Percentiles rank a stretch among this genome's conserved stretches.
phyloP scores from a whole-genome alignment of 2,329 filamentous ascomycete species.

The Ophiostoma quercus region DNA sequence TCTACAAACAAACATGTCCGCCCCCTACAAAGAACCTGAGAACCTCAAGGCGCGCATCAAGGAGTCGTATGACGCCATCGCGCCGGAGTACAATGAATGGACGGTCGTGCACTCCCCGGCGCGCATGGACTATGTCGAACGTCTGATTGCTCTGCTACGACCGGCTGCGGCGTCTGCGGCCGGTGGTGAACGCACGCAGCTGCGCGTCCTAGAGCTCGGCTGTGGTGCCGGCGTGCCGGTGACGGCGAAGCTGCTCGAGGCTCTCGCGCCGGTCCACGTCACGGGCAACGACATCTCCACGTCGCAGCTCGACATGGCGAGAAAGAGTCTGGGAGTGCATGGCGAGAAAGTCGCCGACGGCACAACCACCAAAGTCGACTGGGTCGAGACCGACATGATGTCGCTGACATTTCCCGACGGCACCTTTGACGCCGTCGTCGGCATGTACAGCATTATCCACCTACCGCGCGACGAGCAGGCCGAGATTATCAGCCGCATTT shows the following conservation, averaged over 20 bases:
- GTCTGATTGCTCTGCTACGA: background rate
- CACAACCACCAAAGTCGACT: background rate
- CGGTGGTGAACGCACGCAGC: background rate
- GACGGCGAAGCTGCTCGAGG: background rate
- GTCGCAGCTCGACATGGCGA: background rate
- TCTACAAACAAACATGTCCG: background rate
- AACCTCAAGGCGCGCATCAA: slow-evolving; percentile 38
- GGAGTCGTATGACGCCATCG: slow-evolving; percentile 35
- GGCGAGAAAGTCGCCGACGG: background rate
- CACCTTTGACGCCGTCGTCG: background rate
- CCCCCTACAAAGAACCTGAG: slow-evolving; percentile 17
- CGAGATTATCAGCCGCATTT: background rate
- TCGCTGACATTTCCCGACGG: background rate
- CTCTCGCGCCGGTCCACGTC: background rate
- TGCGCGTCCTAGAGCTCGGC: background rate
- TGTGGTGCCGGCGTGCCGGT: background rate
- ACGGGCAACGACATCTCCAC: background rate
- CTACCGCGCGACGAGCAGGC: background rate
- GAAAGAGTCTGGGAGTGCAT: background rate
- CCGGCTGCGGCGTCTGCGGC: background rate
- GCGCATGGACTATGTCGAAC: background rate
- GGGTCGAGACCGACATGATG: slow-evolving; percentile 9
- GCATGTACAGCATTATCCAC: background rate
- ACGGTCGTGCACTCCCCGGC: slow-evolving; percentile 33
- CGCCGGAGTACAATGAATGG: slow-evolving; percentile 40